phyloP scores from a whole-genome alignment of 2,329 filamentous ascomycete genomes.

The Cordyceps sp. region DNA sequence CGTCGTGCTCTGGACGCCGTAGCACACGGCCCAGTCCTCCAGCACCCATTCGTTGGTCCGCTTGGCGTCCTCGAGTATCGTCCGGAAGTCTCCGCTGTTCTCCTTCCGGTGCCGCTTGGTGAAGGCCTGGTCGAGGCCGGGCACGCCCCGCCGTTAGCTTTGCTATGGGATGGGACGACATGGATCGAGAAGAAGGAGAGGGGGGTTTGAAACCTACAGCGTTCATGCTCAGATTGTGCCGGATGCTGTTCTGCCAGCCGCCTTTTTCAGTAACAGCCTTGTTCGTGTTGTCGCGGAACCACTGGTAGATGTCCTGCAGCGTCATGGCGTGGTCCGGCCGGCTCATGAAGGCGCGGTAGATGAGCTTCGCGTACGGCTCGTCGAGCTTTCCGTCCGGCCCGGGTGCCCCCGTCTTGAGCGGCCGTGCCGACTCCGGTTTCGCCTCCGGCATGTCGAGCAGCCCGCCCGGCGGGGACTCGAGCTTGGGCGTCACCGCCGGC shows the following conservation, averaged over 20 bases:
- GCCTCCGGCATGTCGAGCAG: background rate
- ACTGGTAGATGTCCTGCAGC: constrained; percentile 75
- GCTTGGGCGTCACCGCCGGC: constrained; percentile 3
- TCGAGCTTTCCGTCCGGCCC: constrained; percentile 17
- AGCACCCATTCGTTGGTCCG: constrained; percentile 67
- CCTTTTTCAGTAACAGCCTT: constrained; percentile 61
- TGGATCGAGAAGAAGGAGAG: background rate
- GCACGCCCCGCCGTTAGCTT: background rate
- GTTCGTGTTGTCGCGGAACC: constrained; percentile 69
- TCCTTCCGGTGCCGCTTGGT: constrained; percentile 19
- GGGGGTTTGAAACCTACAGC: constrained; percentile 34
- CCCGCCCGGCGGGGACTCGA: background rate
- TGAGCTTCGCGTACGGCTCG: constrained; percentile 67
- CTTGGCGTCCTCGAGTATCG: constrained; percentile 24
- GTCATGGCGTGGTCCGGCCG: constrained; percentile 53
- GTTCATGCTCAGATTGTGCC: constrained; percentile 95
- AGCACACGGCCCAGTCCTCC: constrained; percentile 46
- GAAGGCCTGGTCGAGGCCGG: too few relatives aligned
- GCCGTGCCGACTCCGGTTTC: constrained; percentile 1
- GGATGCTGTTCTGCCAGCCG: constrained; percentile 92
- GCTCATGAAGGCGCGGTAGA: constrained; percentile 59
- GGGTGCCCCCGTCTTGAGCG: constrained; percentile 6
- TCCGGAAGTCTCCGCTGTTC: constrained; percentile 2
- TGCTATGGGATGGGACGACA: background rate
- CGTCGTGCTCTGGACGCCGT: constrained; percentile 76